Conservation (phyloP, 2,329 filamentous ascomycete species). For the Fusarium succisae region DNA sequence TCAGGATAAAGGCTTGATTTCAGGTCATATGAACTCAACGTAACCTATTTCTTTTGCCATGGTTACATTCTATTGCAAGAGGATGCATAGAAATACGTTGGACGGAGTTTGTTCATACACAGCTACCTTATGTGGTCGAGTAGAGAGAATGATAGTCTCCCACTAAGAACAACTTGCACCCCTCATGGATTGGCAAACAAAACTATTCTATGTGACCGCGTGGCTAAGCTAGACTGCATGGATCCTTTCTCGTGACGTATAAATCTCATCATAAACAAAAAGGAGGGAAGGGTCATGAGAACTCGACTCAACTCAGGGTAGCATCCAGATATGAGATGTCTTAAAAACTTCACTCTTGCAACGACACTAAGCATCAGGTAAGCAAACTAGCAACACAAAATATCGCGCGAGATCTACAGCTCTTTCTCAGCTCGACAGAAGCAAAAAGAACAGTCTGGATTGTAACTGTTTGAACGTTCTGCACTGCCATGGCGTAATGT, state of each 20-base stretch:
- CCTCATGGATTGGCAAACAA: background rate
- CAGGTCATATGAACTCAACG: background rate
- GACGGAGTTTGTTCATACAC: background rate
- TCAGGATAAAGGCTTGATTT: background rate
- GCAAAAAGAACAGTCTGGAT: background rate
- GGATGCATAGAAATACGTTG: background rate
- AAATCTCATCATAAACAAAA: background rate
- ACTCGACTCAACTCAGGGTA: background rate
- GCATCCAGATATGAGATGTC: slow-evolving; percentile 18
- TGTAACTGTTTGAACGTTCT: background rate
- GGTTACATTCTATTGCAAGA: background rate
- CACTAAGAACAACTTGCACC: background rate
- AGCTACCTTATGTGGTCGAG: background rate
- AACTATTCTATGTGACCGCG: background rate
- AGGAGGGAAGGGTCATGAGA: slow-evolving; percentile 8
- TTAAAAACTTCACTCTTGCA: background rate
- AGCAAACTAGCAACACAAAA: background rate
- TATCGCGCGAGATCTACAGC: background rate
- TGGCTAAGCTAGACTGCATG: background rate
- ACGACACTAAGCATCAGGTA: background rate
- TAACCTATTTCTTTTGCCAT: background rate
- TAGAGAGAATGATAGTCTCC: slow-evolving; percentile 7
- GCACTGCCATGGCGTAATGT: slow-evolving; percentile 18
- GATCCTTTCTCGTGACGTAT: slow-evolving; percentile 13
- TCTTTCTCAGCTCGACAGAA: background rate